phyloP scores from a whole-genome alignment of 176 grass and related monocot genomes.

The Ensete ventricosum region DNA sequence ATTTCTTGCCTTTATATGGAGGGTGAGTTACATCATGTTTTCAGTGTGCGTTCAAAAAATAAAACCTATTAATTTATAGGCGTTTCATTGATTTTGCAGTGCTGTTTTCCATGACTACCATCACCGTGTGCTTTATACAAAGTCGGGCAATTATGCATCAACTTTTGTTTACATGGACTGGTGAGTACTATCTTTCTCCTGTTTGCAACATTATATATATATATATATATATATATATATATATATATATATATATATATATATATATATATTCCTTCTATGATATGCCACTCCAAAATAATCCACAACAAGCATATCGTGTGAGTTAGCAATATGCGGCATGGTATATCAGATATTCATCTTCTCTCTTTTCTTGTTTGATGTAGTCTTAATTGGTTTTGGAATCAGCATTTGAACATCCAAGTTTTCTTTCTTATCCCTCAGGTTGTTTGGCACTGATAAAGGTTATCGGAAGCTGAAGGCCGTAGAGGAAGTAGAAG shows the following conservation, averaged over 20 bases:
- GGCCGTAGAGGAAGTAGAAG: slow-evolving; percentile 36
- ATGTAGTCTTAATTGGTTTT: no score
- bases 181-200: slow-evolving; percentile 23
- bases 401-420: background rate
- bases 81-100: slow-evolving; percentile 27
- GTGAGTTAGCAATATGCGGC: background rate
- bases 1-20: slow-evolving; percentile 88
- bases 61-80: background rate
- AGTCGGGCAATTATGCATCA: slow-evolving; percentile 78
- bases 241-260: no score
- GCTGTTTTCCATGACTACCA: slow-evolving; percentile 82
- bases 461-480: slow-evolving; percentile 66
- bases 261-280: no score
- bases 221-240: no score
- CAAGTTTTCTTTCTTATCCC: background rate
- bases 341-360: no score
- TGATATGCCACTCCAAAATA: no score
- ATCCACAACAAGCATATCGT: background rate
- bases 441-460: slow-evolving; percentile 77
- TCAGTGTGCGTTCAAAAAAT: background rate
- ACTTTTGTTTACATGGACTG: slow-evolving; percentile 97
- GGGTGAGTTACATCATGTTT: slow-evolving; percentile 45
- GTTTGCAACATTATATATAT: background rate
- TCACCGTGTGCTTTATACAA: slow-evolving; percentile 86
- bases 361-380: no score